Evolutionary conservation across 371 early-diverging fungal genomes (phyloP).

Genomic region (Mucor piriformis): DNA sequence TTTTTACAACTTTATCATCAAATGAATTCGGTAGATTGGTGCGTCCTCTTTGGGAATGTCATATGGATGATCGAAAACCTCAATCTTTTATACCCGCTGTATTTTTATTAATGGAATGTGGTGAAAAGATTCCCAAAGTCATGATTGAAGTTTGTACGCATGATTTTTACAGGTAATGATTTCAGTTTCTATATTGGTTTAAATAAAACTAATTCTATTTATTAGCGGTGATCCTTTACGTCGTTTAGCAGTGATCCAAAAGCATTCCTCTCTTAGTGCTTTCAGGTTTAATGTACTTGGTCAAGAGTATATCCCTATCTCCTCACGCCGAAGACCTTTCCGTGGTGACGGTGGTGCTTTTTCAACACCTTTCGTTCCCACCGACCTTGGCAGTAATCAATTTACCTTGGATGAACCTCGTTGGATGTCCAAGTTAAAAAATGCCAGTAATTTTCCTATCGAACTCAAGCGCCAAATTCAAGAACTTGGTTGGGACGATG

Average conservation of each 20-base stretch:
- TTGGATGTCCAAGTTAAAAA: constrained; percentile 62
- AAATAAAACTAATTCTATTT: not conserved
- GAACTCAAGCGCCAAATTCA: constrained; percentile 66
- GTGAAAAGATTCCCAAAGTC: constrained; percentile 59
- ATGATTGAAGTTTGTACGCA: constrained; percentile 43
- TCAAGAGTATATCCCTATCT: constrained; percentile 58
- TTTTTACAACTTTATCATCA: constrained; percentile 52
- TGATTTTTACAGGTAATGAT: constrained; percentile 54
- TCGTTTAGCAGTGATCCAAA: constrained; percentile 49
- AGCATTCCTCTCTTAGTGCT: constrained; percentile 48
- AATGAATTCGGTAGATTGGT: constrained; percentile 51
- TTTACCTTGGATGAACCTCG: constrained; percentile 65
- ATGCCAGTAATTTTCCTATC: constrained; percentile 57
- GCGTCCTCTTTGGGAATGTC: constrained; percentile 57
- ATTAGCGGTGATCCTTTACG: constrained; percentile 52
- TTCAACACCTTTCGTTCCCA: constrained; percentile 61
- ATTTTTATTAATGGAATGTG: constrained; percentile 66
- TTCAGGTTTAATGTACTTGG: constrained; percentile 58
- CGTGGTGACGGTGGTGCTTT: constrained; percentile 56
- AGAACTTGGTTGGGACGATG: constrained; percentile 66
- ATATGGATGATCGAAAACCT: constrained; percentile 49
- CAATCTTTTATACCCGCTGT: constrained; percentile 56
- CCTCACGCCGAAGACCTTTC: constrained; percentile 57
- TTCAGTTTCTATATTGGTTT: no score
- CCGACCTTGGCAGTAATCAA: constrained; percentile 64